Evolutionary conservation across 2,329 filamentous ascomycete genomes (phyloP), one percentile per base, ranked within the genome.

Genomic region (Phialophora tarda): DNA sequence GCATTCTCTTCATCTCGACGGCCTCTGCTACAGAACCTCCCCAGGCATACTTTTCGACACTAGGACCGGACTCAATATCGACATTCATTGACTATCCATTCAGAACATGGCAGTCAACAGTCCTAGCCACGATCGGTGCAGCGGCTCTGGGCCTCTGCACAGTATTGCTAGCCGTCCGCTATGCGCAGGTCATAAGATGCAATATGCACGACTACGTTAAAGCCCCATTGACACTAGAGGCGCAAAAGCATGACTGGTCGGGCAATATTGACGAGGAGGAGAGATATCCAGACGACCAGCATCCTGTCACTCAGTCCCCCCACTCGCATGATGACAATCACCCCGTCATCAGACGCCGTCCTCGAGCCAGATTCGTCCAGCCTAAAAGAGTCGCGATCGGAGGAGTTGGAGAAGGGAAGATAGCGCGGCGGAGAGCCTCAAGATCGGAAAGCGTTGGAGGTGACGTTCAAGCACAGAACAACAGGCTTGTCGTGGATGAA

Each of bases 51-150:
- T 53, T 44, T 17, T 53, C n/a, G 10, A 14, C n/a, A 24, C 11
- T n/a, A 5, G 60, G 59, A 28, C 11, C 55, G 3, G 53, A 57
- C 28, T 24, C 58, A 23, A 26, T 59, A 17, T 54, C 47, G 30
- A 54, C 53, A 10, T 59, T 68, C 34, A 55, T 71, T 8, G 68
- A 71, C n/a, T 32, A 66, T 11, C 69, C 69, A 8, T 70, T 71
- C 47, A 21, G 64, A 48, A 66, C 67, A 12, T 68, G 68, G 67
- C 41, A 60, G 30, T 66, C 69, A 30, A 66, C 60, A 7, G 17
- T 68, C 12, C 28, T 70, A 11, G 63, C 62, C 41, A 28, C 63
- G 3, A 28, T 63, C 14, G 17, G 65, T 8, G 12, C 60, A 5
- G 23, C 56, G 10, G 53, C 41, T 24, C 60, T 71, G 24, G 50